phyloP scores from a whole-genome alignment of 768 basidiomycete genomes.

The Lentinus brumalis region DNA sequence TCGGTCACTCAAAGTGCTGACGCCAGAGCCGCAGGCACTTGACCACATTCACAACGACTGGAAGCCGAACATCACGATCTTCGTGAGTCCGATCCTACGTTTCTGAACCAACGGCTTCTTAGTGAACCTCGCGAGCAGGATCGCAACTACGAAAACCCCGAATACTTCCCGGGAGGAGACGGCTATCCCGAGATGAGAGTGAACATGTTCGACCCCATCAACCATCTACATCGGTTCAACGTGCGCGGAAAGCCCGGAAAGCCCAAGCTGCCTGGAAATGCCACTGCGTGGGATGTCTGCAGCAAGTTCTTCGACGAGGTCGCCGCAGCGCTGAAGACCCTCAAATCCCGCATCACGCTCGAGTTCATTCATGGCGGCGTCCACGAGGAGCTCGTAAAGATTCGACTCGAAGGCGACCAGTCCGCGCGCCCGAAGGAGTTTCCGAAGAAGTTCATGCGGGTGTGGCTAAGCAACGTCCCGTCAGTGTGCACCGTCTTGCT shows the following conservation, averaged over 20 bases:
- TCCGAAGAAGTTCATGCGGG: slow-evolving; percentile 34
- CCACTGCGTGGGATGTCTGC: neutral
- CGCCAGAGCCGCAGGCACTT: neutral
- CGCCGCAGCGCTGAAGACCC: slow-evolving; percentile 20
- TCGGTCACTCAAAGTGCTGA: too few species aligned
- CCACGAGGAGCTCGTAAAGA: slow-evolving; percentile 34
- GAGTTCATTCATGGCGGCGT: slow-evolving; percentile 34
- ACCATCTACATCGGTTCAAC: too few species aligned
- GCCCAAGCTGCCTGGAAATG: too few species aligned
- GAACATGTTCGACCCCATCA: too few species aligned
- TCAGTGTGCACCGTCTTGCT: slow-evolving; percentile 10
- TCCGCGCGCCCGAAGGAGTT: slow-evolving; percentile 27
- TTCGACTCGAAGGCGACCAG: slow-evolving; percentile 27
- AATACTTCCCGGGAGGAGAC: too few species aligned
- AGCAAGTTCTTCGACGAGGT: slow-evolving; percentile 32
- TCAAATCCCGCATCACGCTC: slow-evolving; percentile 19
- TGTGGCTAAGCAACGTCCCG: slow-evolving; percentile 40
- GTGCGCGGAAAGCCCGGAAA: too few species aligned
- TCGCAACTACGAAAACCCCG: too few species aligned
- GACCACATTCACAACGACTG: neutral
- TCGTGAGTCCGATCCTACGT: too few species aligned
- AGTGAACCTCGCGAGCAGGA: too few species aligned
- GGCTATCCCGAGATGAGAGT: too few species aligned
- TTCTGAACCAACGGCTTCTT: too few species aligned
- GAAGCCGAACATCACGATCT: neutral